phyloP scores from a whole-genome alignment of 495 filamentous ascomycete species.

The Xylaria longipes region DNA sequence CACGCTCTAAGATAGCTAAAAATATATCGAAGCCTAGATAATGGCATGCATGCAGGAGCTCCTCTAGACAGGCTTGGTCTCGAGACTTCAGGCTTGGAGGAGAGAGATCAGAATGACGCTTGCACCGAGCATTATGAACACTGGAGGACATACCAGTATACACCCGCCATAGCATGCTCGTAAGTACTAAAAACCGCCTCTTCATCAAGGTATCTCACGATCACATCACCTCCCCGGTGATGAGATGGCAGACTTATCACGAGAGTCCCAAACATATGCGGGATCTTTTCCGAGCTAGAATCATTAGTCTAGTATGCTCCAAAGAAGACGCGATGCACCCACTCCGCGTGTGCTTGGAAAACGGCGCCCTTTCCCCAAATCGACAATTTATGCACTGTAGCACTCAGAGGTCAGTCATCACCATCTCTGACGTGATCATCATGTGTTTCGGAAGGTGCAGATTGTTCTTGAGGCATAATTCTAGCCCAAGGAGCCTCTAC shows the following conservation, averaged over 20 bases:
- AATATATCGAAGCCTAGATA: neutral
- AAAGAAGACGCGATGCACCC: neutral
- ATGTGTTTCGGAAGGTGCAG: neutral
- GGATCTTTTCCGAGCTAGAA: neutral
- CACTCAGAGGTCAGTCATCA: neutral
- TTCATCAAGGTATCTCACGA: conserved; percentile 9
- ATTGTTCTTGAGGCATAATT: neutral
- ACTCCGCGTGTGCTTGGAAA: neutral
- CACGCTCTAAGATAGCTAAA: neutral
- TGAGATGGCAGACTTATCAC: neutral
- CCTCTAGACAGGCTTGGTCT: neutral
- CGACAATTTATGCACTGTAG: neutral
- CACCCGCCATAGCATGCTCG: neutral
- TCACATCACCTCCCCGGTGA: neutral
- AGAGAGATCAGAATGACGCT: neutral
- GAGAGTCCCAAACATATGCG: neutral
- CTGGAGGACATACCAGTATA: neutral
- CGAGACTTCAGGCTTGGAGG: neutral
- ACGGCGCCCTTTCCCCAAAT: neutral
- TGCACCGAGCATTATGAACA: neutral
- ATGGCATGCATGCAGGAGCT: neutral
- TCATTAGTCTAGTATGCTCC: neutral
- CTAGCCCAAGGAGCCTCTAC: neutral
- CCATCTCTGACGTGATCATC: neutral
- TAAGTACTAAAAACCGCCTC: neutral